Evolutionary conservation across 768 basidiomycete genomes (phyloP), one percentile per base, ranked within the genome.

Genomic region (Pilatotrama ljubarskyi): DNA sequence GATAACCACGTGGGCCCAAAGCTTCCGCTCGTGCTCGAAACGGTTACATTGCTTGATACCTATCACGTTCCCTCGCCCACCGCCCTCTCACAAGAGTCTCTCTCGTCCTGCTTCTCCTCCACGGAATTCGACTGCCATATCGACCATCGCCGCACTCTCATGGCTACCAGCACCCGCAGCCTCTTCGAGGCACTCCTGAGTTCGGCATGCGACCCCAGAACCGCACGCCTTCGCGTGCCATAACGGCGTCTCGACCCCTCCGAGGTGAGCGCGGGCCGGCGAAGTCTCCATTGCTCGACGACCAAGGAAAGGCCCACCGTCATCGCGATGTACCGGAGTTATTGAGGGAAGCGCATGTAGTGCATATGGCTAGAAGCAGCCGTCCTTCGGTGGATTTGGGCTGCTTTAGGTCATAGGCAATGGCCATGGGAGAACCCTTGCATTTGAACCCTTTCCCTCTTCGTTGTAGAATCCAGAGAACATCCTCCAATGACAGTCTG

Each of bases 1-100:
- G 61, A 63, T 63, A 63, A 63, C 61, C 61, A 63, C 61, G 61
- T 63, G 61, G 51, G 51, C 26, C 29, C 56, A 58, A 58, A 54
- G 44, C 51, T 36, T 36, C 56, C 61, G 61, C 22, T 15, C 20
- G n/a, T 47, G 55, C 47, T 62, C 61, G 18, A 62, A 62, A 44
- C 14, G 61, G 61, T 58, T 63, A 63, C 56, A 63, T 63, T 63
- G 51, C 44, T 38, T 63, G 61, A 63, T 63, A 52, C 40, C 51
- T 41, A 58, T 63, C 56, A 63, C 61, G 48, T 53, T 53, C 61
- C 55, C 37, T 40, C 50, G 20, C 37, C 55, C 42, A 37, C 43
- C 24, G 41, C 32, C 43, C 29, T 32, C 29, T 32, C 29, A 32
- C 29, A 32, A 32, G 29, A 26, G 25, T 46, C 52, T 32, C 42